Evolutionary conservation across 2,329 filamentous ascomycete genomes (phyloP).

Genomic region (Achaetomium macrosporum): DNA sequence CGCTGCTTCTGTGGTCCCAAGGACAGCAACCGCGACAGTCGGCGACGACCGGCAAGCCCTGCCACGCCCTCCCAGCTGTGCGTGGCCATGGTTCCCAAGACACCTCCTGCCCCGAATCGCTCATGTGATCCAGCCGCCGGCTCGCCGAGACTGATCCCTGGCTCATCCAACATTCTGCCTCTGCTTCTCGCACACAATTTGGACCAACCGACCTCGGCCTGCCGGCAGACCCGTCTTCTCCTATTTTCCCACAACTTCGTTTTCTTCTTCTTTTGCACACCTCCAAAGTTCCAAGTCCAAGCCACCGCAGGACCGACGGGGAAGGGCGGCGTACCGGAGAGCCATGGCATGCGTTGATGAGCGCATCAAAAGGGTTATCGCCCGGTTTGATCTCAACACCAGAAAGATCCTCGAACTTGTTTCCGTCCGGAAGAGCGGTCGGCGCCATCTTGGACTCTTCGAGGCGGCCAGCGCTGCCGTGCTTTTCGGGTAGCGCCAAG

Average conservation of each 20-base stretch:
- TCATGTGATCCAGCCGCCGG: too few species aligned
- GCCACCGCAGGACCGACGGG: background rate
- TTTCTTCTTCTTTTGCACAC: background rate
- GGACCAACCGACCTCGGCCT: too few species aligned
- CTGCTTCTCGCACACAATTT: too few species aligned
- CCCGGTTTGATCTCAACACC: conserved; percentile 44
- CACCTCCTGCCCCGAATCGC: too few species aligned
- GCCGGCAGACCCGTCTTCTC: too few species aligned
- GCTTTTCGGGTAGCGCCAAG: background rate
- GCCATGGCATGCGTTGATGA: conserved; percentile 63
- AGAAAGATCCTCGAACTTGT: conserved; percentile 51
- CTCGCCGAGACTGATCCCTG: too few species aligned
- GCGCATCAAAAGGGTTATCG: conserved; percentile 69
- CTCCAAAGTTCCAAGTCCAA: background rate
- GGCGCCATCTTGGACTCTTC: conserved; percentile 29
- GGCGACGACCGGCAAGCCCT: too few species aligned
- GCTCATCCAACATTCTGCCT: too few species aligned
- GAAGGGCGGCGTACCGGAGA: conserved; percentile 55
- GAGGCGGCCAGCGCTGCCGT: background rate
- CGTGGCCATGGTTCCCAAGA: too few species aligned
- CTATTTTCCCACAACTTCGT: background rate
- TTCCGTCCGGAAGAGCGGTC: conserved; percentile 34
- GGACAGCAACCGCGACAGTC: too few species aligned
- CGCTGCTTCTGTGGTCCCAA: too few species aligned
- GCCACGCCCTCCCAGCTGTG: too few species aligned